phyloP scores from a whole-genome alignment of 129 eudicot genomes.

The Sambucus nigra region DNA sequence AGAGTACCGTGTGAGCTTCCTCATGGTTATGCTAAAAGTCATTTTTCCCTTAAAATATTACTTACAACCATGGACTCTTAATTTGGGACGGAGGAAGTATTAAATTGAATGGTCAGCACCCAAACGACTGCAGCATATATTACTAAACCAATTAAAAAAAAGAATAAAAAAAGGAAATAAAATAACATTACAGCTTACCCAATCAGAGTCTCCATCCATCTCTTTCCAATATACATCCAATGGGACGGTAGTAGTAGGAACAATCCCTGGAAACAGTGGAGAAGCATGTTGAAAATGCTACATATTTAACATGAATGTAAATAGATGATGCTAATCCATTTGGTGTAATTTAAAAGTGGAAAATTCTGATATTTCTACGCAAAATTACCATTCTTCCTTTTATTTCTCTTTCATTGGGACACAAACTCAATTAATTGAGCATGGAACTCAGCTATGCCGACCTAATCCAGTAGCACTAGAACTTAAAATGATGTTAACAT shows the following conservation, averaged over 20 bases:
- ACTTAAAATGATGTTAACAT: too few species aligned
- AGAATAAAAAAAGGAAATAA: slow-evolving; percentile 7
- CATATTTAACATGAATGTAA: slow-evolving; percentile 2
- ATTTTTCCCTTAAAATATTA: neutral
- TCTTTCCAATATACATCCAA: slow-evolving; percentile 89
- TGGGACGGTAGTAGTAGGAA: slow-evolving; percentile 48
- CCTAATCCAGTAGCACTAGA: too few species aligned
- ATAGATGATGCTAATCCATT: neutral
- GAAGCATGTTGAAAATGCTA: slow-evolving; percentile 9
- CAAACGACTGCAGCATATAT: slow-evolving; percentile 2
- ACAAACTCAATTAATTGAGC: too few species aligned
- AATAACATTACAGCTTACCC: slow-evolving; percentile 47
- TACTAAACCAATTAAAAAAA: slow-evolving; percentile 1
- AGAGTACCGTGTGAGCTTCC: too few species aligned
- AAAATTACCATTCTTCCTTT: too few species aligned
- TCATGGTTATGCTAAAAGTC: too few species aligned
- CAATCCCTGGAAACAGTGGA: slow-evolving; percentile 49
- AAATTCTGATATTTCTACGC: neutral
- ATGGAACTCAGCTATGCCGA: too few species aligned
- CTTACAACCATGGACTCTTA: too few species aligned
- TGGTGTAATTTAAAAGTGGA: neutral
- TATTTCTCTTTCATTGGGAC: too few species aligned
- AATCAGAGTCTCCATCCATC: slow-evolving; percentile 78
- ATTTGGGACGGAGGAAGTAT: neutral
- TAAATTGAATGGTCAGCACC: neutral